These are phyloP conservation scores for Solanum commersonii DNA, from an alignment of 257 asterid species.

Conservation along the genomic window DNA sequence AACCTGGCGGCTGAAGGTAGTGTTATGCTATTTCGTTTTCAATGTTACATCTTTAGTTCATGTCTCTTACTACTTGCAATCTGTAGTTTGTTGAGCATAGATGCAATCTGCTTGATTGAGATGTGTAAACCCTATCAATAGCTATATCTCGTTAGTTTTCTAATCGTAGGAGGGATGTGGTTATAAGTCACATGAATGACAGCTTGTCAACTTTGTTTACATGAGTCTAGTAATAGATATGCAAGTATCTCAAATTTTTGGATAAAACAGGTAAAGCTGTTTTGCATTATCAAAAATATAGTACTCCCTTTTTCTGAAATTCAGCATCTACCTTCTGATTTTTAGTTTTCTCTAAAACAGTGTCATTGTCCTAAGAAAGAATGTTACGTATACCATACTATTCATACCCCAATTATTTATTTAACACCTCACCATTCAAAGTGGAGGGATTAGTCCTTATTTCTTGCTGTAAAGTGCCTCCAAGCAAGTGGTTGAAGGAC, in stretches of 20 bases:
- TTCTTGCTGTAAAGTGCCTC: neutral
- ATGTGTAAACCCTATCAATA: neutral
- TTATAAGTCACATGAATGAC: neutral
- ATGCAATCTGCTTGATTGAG: neutral
- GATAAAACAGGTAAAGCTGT: neutral
- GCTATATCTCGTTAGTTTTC: neutral
- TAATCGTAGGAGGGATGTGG: neutral
- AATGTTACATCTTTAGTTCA: neutral
- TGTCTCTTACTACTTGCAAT: neutral
- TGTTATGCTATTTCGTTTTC: neutral
- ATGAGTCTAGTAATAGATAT: neutral
- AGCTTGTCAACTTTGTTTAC: neutral
- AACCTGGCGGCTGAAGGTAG: constrained; percentile 95
- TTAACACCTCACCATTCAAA: neutral
- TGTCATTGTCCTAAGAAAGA: neutral
- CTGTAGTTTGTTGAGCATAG: neutral
- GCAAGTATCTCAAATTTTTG: neutral
- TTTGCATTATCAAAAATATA: neutral
- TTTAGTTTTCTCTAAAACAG: neutral
- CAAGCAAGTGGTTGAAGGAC: neutral
- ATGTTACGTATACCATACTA: neutral
- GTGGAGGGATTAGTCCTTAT: neutral
- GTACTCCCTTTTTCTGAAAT: neutral
- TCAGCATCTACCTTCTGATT: neutral
- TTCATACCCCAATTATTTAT: neutral